phyloP scores from a whole-genome alignment of 208 protist species.

The Trypanosoma caninum region DNA sequence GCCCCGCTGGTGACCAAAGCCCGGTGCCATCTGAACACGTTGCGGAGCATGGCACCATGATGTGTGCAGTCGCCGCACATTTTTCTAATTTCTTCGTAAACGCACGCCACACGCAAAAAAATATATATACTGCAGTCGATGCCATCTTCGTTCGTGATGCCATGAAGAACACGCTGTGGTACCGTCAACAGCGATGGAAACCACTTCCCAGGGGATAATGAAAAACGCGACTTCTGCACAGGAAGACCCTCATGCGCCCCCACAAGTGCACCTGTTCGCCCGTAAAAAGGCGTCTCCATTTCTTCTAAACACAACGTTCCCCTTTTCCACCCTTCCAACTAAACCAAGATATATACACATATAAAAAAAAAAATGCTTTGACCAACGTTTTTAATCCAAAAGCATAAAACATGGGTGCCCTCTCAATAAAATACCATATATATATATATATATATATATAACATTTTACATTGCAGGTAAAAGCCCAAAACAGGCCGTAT shows the following conservation, averaged over 20 bases:
- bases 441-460: too few relatives aligned
- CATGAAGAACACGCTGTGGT: conserved; percentile 65
- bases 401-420: conserved; percentile 9
- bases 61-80: not conserved
- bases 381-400: not conserved
- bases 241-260: conserved; percentile 33
- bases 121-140: conserved; percentile 32
- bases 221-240: conserved; percentile 30
- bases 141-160: conserved; percentile 33
- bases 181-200: conserved; percentile 65
- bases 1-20: not conserved
- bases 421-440: too few relatives aligned
- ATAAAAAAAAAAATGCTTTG: conserved; percentile 12
- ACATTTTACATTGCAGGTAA: too few relatives aligned
- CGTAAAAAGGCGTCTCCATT: conserved; percentile 73
- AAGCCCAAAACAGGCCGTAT: too few relatives aligned
- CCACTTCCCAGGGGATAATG: conserved; percentile 46
- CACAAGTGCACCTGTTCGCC: conserved; percentile 63
- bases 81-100: conserved; percentile 37
- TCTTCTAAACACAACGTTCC: not conserved
- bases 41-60: conserved; percentile 22
- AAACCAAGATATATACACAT: not conserved
- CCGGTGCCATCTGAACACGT: conserved; percentile 36
- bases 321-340: not conserved
- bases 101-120: conserved; percentile 44